Evolutionary conservation across 805 yeast species (phyloP), one percentile per base, ranked within the genome.

Genomic region (Cyberlindnera euphorbiiphila): DNA sequence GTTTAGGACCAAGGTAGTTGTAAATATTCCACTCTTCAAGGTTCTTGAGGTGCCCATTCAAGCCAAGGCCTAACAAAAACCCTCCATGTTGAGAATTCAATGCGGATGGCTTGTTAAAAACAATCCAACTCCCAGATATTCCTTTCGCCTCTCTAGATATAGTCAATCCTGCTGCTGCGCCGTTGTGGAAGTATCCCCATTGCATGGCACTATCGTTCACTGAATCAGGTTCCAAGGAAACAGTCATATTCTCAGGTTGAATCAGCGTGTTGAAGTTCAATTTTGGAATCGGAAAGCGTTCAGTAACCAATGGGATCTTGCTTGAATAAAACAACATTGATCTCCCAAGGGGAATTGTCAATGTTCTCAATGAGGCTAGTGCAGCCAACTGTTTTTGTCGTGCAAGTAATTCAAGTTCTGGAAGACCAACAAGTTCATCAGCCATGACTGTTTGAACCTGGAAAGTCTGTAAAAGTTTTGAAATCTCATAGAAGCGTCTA

Each of bases 11-110:
- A 36, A 93, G 64, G 49, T 87, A 88, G 54, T 91, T 89, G 58
- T 87, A 93, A 21, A 91, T 84, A 56, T 89, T 96, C 97, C 98
- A 93, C 58, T 93, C 96, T 53, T 91, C 98, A 18, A 93, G 62
- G 28, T 71, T 69, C 39, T 74, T 78, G 50, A 93, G 62, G 56
- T 89, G 96, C 0, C 98, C 98, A 60, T 86, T 86, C 21, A 93
- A 64, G 0, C 99, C 99, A 18, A 93, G 65, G 0, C 97, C 98
- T 14, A 87, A 62, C n/a, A 93, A 61, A 49, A 93, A 88, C 0
- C 99, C 99, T 16, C 96, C 97, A 65, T 89, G 96, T 44, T 85
- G 89, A 0, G 95, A 74, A 48, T 76, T 78, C 22, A 84, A 57
- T 0, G 14, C 6, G 4, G 19, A 5, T 0, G 96, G 96, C 48